Percentiles rank a stretch among this genome's conserved stretches.
Conservation (phyloP, 441 rosid genomes). For the Sinapis alba region DNA sequence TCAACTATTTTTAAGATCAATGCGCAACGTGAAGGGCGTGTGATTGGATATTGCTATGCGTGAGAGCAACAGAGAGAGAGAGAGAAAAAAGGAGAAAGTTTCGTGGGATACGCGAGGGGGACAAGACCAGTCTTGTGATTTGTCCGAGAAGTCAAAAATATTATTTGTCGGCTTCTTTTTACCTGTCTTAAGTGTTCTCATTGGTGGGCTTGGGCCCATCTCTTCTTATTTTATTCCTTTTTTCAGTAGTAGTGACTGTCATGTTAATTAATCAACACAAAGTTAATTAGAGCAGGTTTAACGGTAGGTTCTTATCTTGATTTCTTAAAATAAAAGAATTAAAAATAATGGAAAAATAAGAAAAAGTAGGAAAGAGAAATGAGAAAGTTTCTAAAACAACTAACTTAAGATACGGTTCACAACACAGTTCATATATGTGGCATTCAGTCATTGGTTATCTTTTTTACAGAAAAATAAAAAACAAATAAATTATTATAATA, state of each 20-base stretch:
- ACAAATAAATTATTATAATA: too few relatives aligned
- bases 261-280: constrained; percentile 8
- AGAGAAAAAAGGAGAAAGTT: neutral
- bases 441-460: too few relatives aligned
- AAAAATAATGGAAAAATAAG: too few relatives aligned
- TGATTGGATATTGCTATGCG: constrained; percentile 1
- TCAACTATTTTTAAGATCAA: neutral
- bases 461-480: too few relatives aligned
- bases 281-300: too few relatives aligned
- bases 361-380: too few relatives aligned
- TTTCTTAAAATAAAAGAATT: too few relatives aligned
- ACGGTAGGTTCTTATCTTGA: too few relatives aligned
- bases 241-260: constrained; percentile 16
- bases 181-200: constrained; percentile 14
- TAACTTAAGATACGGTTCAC: too few relatives aligned
- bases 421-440: too few relatives aligned
- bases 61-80: constrained; percentile 8
- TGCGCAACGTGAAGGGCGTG: neutral
- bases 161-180: constrained; percentile 31
- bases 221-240: neutral
- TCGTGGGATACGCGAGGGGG: constrained; percentile 32
- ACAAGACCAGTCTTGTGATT: constrained; percentile 35
- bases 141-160: constrained; percentile 33
- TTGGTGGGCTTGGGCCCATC: constrained; percentile 30
- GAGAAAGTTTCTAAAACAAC: too few relatives aligned